Base-by-base conservation (phyloP, 1,139 yeast species). In the Spencermartinsiella ligniputridi region DNA sequence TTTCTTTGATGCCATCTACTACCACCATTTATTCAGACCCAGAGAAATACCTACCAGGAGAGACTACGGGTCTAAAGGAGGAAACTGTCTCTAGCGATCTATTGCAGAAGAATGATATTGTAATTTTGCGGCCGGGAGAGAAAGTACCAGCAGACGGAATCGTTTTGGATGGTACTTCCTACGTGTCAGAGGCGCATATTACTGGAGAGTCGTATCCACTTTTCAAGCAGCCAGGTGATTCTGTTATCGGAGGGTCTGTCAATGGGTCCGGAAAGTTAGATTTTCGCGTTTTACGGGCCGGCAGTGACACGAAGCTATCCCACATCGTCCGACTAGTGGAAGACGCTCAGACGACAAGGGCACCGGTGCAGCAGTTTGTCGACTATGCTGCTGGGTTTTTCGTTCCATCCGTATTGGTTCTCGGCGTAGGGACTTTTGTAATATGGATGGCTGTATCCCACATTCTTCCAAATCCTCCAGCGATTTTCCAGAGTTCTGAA, bases 111-210 rank as follows among this genome's bases (percentile, higher is more conserved):
- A 76, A 79, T 53, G 98, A 94, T 62, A 72, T 86, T 35, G 83
- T 89, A 0, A 73, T 87, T 34, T 75, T 92, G 3, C 70, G 80
- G 39, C 95, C 98, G 0, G 98, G 98, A 11, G 82, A 82, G 43
- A 87, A 81, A 55, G 75, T 94, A 3, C 96, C 97, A 0, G 90
- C 96, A 1, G 99, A 94, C 69, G 99, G 98, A 30, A 60, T 72
- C 6, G 79, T 94, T 18, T 66, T 83, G 1, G 72, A 73, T 51
- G 98, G 98, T 6, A 77, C 75, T 49, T 78, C 96, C 0, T 95
- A 86, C 57, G 74, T 88, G 20, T 92, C 90, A 58, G 98, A 92
- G 63, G 82, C 96, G 3, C 68, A 89, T 25, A 72, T 92, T 46
- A 90, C 98, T 0, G 98, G 98, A 39, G 98, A 92, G 66, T 77